Evolutionary conservation across 2,329 filamentous ascomycete species (phyloP).

Genomic region (Cryphonectria carpinicola): DNA sequence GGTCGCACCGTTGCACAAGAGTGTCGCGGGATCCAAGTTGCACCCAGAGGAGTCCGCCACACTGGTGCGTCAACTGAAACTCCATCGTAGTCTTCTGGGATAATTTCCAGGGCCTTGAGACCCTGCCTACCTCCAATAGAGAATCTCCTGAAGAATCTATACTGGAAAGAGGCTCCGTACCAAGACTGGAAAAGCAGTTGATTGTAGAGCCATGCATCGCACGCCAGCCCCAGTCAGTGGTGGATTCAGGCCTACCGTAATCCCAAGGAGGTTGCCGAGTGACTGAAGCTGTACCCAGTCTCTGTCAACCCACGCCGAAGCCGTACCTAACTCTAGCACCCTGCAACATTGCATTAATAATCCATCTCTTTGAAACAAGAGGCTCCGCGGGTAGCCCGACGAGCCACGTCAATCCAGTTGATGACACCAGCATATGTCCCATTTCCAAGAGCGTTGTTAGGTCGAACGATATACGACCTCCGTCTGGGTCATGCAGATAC

Average conservation of each 20-base stretch:
- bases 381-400: conserved; percentile 51
- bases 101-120: no score
- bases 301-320: not conserved
- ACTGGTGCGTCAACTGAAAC: no score
- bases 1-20: no score
- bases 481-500: not conserved
- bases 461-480: no score
- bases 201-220: not conserved
- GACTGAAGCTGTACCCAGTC: not conserved
- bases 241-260: not conserved
- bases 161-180: conserved; percentile 17
- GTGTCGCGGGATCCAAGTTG: no score
- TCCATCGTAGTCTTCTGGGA: no score
- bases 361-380: conserved; percentile 45
- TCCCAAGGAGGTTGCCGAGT: not conserved
- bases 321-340: not conserved
- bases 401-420: conserved; percentile 32
- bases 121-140: no score
- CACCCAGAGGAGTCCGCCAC: no score
- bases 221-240: not conserved
- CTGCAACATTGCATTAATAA: not conserved
- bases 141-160: conserved; percentile 50
- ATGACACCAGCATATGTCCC: conserved; percentile 38
- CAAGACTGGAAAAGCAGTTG: not conserved
- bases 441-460: conserved; percentile 27